Evolutionary conservation across 2,329 filamentous ascomycete genomes (phyloP), one percentile per base, ranked within the genome.

Genomic region (Pseudocercospora eumusae): DNA sequence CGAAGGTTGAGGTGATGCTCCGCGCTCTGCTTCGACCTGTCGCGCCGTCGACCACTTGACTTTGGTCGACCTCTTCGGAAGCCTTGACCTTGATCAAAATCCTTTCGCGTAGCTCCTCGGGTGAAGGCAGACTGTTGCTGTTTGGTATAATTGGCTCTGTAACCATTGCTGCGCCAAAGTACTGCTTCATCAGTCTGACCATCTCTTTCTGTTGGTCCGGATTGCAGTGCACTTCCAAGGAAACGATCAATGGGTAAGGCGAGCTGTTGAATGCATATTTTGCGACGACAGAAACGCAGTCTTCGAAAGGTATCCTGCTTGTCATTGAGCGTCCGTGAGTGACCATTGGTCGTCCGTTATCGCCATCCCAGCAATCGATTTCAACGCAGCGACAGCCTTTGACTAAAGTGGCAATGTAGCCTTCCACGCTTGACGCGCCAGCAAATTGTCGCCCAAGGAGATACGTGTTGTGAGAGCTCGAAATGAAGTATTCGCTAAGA

Each of bases 381-480:
- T 99, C 95, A 50, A 99, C 88, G 75, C 95, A 98, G 55, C 95
- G 90, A 75, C 95, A 99, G 8, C 93, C 93, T 63, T 91, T 89
- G 66, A 91, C 88, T 6, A 99, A 83, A 2, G 93, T 91, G 8
- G 88, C 87, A 69, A 98, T 96, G 78, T 99, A 99, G 47, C 92
- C 92, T 76, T 99, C 95, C 1, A 96, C 90, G 73, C 93, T 98
- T 1, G 95, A 97, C 49, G 90, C 86, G 27, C 93, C 93, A 10
- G 88, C 89, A 1, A 98, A 88, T 75, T 99, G 95, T 58, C 93
- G 88, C 13, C 95, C 95, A 4, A 96, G 82, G 0, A 99, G 87
- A 72, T 99, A 99, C 0, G 95, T 99, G 77, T 99, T 99, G 82
- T 99, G 95, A 1, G 95, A 98, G 79, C 93, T 97, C 1, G 93